phyloP scores from a whole-genome alignment of 257 asterid species.

The Scutellaria minor region DNA sequence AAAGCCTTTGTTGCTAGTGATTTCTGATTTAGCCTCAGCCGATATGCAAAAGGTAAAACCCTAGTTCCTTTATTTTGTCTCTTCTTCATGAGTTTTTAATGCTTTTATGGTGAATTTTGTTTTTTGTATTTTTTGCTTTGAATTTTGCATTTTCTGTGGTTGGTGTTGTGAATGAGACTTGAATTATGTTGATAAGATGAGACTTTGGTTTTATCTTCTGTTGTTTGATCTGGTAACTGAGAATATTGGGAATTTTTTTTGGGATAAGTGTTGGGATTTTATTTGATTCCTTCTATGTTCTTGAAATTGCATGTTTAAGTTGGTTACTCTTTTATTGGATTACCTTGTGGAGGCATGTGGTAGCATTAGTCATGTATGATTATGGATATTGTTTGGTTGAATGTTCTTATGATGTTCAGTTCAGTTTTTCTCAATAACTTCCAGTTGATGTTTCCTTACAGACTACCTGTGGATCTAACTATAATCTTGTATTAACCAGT shows the following conservation, averaged over 20 bases:
- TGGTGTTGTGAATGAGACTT: slow-evolving; percentile 29
- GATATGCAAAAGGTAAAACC: slow-evolving; percentile 54
- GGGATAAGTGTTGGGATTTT: not conserved
- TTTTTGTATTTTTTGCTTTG: not conserved
- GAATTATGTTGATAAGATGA: not conserved
- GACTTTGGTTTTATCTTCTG: not conserved
- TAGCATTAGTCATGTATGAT: slow-evolving; percentile 1
- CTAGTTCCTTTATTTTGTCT: slow-evolving; percentile 23
- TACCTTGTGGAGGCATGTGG: not conserved
- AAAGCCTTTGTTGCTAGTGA: slow-evolving; percentile 15
- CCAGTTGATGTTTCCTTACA: not conserved
- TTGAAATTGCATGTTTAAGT: slow-evolving; percentile 19
- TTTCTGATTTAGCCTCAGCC: slow-evolving; percentile 31
- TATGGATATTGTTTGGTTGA: slow-evolving; percentile 17
- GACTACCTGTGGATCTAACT: not conserved
- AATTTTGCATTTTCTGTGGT: not conserved
- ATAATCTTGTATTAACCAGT: slow-evolving; percentile 14
- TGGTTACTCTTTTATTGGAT: not conserved
- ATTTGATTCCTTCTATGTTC: not conserved
- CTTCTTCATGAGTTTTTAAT: not conserved
- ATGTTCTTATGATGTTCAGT: slow-evolving; percentile 11
- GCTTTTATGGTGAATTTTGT: not conserved
- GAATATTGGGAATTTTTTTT: slow-evolving; percentile 2
- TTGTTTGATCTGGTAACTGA: slow-evolving; percentile 30
- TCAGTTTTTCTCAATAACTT: not conserved